Evolutionary conservation across 768 basidiomycete species (phyloP), one percentile per base, ranked within the genome.

Genomic region (Panaeolus cyanescens): DNA sequence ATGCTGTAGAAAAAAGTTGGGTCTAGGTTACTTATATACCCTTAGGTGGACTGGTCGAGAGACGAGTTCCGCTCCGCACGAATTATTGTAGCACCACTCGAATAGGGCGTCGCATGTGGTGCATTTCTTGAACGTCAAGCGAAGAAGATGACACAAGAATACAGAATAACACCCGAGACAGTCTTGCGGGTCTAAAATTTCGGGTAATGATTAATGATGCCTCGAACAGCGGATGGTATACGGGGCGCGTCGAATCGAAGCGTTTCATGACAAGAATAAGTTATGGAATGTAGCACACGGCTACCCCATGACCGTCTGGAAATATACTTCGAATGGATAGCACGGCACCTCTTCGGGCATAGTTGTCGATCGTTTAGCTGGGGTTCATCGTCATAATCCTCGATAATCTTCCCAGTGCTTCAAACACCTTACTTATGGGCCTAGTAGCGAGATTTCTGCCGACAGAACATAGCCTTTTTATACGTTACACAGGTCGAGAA

Each of bases 191-290:
- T 50, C 45, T 50, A 50, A 50, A 28, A 25, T 50, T 25, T 22
- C 10, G 25, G 9, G 13, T 13, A 15, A 50, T 28, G 45, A 50
- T 34, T 13, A 34, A 34, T 34, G 33, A 34, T 6, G 45, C 45
- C 45, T 50, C 45, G 45, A 50, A 50, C 45, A 50, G 45, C 45
- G 25, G 45, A 50, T 12, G 30, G 10, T 28, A 28, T 50, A n/a
- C 45, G 22, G 45, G 45, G 10, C 10, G 12, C 10, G 25, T 50
- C 45, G 45, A 50, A 50, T 50, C 45, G 45, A 50, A 50, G 45
- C 45, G 45, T 50, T 50, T 50, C 45, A 50, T 25, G 45, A 50
- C 45, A 50, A 50, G 45, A 50, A 50, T 50, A 50, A 50, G 9
- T 50, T 13, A 12, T 50, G 13, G 15, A 50, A 50, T 50, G 45